Evolutionary conservation across 2,329 filamentous ascomycete genomes (phyloP).

Genomic region (Trichophyton schoenleinii): DNA sequence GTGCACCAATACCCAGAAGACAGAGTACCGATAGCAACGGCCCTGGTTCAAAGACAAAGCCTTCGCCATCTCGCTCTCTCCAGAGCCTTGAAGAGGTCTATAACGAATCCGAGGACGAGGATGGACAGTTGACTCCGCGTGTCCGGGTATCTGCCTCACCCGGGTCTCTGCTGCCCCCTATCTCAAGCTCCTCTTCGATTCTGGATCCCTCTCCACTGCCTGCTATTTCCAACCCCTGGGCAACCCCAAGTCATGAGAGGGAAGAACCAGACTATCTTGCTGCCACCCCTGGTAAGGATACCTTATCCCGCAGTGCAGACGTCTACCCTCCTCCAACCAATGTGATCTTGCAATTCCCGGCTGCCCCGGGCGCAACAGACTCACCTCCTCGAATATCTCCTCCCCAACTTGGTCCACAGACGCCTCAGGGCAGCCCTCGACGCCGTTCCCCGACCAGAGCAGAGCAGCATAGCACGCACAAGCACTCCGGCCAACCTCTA

Average conservation of each 20-base stretch:
- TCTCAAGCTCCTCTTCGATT: constrained; percentile 22
- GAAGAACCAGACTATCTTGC: neutral
- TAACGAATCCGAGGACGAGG: constrained; percentile 17
- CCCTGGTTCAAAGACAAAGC: constrained; percentile 2
- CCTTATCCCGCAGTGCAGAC: constrained; percentile 17
- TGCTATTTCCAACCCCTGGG: constrained; percentile 27
- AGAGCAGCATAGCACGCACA: constrained; percentile 11
- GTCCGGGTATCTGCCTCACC: constrained; percentile 22
- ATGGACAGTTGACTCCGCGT: constrained; percentile 23
- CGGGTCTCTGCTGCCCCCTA: constrained; percentile 23
- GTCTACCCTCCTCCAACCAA: constrained; percentile 20
- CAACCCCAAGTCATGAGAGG: constrained; percentile 13
- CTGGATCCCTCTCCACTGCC: constrained; percentile 22
- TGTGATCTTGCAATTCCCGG: constrained; percentile 28
- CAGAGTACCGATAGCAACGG: neutral
- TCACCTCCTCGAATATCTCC: constrained; percentile 11
- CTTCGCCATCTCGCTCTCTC: constrained; percentile 25
- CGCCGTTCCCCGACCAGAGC: constrained; percentile 13
- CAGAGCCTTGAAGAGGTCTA: constrained; percentile 20
- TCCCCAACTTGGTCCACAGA: constrained; percentile 10
- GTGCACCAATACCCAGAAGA: neutral
- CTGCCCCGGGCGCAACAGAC: constrained; percentile 26
- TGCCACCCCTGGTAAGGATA: neutral
- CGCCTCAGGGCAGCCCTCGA: constrained; percentile 13
- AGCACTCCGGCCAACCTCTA: constrained; percentile 17